phyloP scores from a whole-genome alignment of 129 eudicot species.

The Heracleum sosnowskyi region DNA sequence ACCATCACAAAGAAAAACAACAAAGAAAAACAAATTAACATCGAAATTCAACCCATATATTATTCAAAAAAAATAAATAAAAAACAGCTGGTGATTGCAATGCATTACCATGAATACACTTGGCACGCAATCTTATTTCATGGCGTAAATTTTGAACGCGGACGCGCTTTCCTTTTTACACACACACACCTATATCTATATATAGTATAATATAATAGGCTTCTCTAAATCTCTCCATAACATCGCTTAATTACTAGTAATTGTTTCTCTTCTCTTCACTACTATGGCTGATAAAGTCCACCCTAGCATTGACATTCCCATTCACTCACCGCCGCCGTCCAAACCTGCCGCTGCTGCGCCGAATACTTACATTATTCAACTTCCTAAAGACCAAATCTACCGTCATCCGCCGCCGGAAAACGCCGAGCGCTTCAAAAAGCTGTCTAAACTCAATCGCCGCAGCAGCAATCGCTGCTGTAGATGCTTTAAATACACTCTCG shows the following conservation, averaged over 20 bases:
- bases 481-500: constrained; percentile 41
- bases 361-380: constrained; percentile 60
- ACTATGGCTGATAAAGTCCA: constrained; percentile 3
- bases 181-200: not conserved
- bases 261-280: not conserved
- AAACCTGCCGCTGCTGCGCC: constrained; percentile 23
- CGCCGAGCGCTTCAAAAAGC: constrained; percentile 22
- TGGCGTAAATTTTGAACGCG: not conserved
- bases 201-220: too few species aligned
- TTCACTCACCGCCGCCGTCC: not conserved
- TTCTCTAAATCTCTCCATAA: not conserved
- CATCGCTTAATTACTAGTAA: not conserved
- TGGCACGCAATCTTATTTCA: not conserved
- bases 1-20: not conserved
- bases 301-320: not conserved
- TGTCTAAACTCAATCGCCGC: constrained; percentile 22
- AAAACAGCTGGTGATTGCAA: not conserved
- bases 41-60: too few species aligned
- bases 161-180: not conserved
- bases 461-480: constrained; percentile 44
- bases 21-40: too few species aligned
- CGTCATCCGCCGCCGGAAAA: constrained; percentile 78
- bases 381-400: constrained; percentile 74
- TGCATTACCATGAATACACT: not conserved
- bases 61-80: too few species aligned